Evolutionary conservation across 805 yeast genomes (phyloP), one percentile per base, ranked within the genome.

Genomic region (Jamesozyma rosinii): DNA sequence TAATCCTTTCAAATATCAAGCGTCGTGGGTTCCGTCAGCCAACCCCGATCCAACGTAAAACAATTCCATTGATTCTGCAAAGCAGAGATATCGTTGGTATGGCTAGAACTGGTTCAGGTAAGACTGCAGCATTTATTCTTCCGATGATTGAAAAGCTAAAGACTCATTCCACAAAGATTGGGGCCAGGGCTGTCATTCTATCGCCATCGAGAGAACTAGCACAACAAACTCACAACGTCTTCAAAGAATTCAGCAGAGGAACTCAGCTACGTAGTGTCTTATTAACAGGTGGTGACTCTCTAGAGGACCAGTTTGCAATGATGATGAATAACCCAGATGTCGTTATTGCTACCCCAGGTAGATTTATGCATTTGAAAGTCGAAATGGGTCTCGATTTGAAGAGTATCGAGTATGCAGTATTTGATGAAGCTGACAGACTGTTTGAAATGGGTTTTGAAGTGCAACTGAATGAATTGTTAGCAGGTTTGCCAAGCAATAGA

Each of bases 71-170:
- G 43, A 81, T 92, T 46, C 69, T 92, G 68, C 86, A 83, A 38
- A 83, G 79, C 43, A 74, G 94, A 58, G 98, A 92, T 66, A 95
- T 92, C 35, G 98, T 92, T 14, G 99, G 97, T 59, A 92, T 92
- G 99, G 99, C 99, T 14, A 76, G 99, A 58, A 92, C 99, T 0
- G 99, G 99, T 56, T 85, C 95, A 21, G 99, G 99, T 72, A 92
- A 92, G 61, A 92, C 99, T 0, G 98, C 98, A 8, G 97, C 98
- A 1, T 92, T 92, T 61, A 75, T 86, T 18, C 67, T 92, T 43
- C 99, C 99, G 3, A 72, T 92, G 69, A 72, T 92, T 50, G 97
- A 92, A 54, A 81, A 76, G 58, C 71, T 90, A 52, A 86, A 85
- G 61, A 64, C 78, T 1, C 97, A 90, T 60, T 77, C 84, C 36